Percentiles rank a stretch among this genome's conserved stretches.
phyloP scores from a whole-genome alignment of 1,284 basidiomycete species.

The Leccinum olivaceoglutinosum region DNA sequence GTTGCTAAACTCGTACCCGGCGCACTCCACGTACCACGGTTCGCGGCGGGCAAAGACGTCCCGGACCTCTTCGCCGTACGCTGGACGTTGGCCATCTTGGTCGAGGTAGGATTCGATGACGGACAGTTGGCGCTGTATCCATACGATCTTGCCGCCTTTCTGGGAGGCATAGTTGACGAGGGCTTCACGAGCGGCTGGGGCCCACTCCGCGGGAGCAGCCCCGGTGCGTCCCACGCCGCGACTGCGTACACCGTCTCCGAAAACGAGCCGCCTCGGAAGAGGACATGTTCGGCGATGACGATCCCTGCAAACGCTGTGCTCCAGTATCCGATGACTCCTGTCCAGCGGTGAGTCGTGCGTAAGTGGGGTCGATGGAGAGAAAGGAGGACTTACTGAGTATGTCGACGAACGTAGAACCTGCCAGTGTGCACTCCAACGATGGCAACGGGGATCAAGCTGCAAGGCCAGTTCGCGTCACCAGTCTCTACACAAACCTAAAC shows the following conservation, averaged over 20 bases:
- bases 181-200: conserved; percentile 64
- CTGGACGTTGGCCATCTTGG: conserved; percentile 73
- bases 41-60: conserved; percentile 78
- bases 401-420: conserved; percentile 53
- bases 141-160: no score
- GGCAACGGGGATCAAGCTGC: conserved; percentile 52
- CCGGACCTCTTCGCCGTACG: conserved; percentile 79
- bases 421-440: conserved; percentile 46
- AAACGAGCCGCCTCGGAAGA: conserved; percentile 42
- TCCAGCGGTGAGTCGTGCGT: conserved; percentile 1
- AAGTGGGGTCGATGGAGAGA: not conserved
- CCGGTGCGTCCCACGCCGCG: conserved; percentile 20
- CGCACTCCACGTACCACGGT: conserved; percentile 46
- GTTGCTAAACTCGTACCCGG: conserved; percentile 85
- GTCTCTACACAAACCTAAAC: not conserved
- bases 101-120: conserved; percentile 78
- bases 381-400: conserved; percentile 39
- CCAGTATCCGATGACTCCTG: conserved; percentile 59
- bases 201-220: conserved; percentile 18
- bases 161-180: conserved; percentile 30
- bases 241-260: conserved; percentile 22
- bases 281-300: conserved; percentile 50
- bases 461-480: not conserved
- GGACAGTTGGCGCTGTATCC: conserved; percentile 41
- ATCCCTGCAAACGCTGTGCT: conserved; percentile 47